Conservation (phyloP, 23 red algal species). For the Agarophyton chilense region DNA sequence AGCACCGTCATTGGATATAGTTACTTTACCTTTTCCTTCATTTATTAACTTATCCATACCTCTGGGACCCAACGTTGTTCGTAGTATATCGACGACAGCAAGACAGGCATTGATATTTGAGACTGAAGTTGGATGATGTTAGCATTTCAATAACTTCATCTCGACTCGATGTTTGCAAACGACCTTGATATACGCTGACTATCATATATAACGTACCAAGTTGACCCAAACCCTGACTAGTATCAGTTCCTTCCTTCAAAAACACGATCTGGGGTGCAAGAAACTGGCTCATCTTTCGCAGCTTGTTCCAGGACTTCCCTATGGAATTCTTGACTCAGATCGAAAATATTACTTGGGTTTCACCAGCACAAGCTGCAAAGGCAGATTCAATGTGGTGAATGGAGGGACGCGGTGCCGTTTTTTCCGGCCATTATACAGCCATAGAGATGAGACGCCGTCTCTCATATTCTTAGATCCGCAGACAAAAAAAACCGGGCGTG, state of each 20-base stretch:
- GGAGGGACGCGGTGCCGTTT: no score
- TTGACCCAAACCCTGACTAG: constrained; percentile 93
- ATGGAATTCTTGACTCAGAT: not conserved
- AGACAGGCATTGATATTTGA: constrained; percentile 99
- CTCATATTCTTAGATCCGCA: no score
- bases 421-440: no score
- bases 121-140: constrained; percentile 21
- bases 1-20: constrained; percentile 97
- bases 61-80: constrained; percentile 92
- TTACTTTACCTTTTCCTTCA: constrained; percentile 84
- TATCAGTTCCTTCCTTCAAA: constrained; percentile 96
- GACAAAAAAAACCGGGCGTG: no score
- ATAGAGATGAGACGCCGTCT: no score
- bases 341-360: no score
- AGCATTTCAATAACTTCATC: not conserved
- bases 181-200: not conserved
- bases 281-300: constrained; percentile 66
- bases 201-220: constrained; percentile 44
- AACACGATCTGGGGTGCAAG: constrained; percentile 93
- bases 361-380: no score
- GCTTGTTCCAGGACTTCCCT: not conserved
- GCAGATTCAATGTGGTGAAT: no score
- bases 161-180: not conserved
- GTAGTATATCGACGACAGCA: constrained; percentile 89
- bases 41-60: constrained; percentile 99